Conservation (phyloP, 768 basidiomycete genomes). For the Mycena belliarum region DNA sequence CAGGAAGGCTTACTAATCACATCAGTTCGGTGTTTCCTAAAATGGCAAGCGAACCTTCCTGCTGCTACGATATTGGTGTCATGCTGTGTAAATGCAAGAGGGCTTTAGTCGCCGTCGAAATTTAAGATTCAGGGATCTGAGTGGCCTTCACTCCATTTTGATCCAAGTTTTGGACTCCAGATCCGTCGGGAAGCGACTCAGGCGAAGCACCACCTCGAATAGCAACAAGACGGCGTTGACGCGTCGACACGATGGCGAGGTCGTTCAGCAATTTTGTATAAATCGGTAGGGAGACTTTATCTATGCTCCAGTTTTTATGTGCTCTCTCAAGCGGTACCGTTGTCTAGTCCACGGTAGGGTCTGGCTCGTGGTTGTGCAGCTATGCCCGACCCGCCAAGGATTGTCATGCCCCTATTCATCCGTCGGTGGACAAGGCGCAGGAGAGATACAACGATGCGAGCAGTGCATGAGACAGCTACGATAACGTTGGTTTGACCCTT, state of each 20-base stretch:
- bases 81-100: neutral
- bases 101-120: neutral
- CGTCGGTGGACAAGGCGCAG: neutral
- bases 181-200: slow-evolving; percentile 1
- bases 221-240: neutral
- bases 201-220: neutral
- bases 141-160: slow-evolving; percentile 3
- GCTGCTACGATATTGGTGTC: neutral
- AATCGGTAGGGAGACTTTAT: neutral
- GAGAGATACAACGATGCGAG: neutral
- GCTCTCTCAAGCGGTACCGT: slow-evolving; percentile 2
- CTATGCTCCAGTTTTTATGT: neutral
- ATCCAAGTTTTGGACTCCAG: neutral
- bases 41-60: neutral
- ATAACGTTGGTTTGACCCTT: too few species aligned
- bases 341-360: slow-evolving; percentile 1
- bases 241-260: neutral
- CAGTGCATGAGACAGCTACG: too few species aligned
- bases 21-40: neutral
- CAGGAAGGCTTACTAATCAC: neutral
- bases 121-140: neutral
- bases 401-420: neutral
- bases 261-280: slow-evolving; percentile 7
- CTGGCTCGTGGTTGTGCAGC: neutral
- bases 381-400: neutral